Conservation (phyloP, 805 yeast genomes). For the Candida hispaniensis region DNA sequence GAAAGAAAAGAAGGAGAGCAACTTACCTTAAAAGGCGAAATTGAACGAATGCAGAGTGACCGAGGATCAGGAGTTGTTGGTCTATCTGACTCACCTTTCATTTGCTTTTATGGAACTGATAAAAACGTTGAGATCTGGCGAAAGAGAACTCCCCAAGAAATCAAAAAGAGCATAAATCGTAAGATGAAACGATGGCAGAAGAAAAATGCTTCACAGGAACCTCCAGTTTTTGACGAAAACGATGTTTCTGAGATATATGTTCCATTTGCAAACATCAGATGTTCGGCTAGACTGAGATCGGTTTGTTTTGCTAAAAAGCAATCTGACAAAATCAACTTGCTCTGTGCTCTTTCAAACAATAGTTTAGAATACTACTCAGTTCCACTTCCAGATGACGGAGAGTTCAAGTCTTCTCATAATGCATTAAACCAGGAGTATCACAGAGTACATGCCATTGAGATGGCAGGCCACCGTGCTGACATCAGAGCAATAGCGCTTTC, state of each 20-base stretch:
- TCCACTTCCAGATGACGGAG: slow-evolving; percentile 40
- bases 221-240: slow-evolving; percentile 35
- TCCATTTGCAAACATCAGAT: slow-evolving; percentile 56
- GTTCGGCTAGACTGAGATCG: slow-evolving; percentile 44
- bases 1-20: slow-evolving; percentile 38
- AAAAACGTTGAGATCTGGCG: slow-evolving; percentile 71
- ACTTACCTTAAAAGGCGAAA: slow-evolving; percentile 34
- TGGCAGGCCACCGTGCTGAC: slow-evolving; percentile 84
- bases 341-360: slow-evolving; percentile 61
- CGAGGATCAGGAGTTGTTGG: slow-evolving; percentile 56
- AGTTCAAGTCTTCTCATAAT: slow-evolving; percentile 33
- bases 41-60: slow-evolving; percentile 29
- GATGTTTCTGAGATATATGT: slow-evolving; percentile 39
- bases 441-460: slow-evolving; percentile 48
- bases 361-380: slow-evolving; percentile 59
- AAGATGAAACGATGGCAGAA: slow-evolving; percentile 70
- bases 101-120: slow-evolving; percentile 62
- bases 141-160: slow-evolving; percentile 63
- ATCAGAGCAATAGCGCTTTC: slow-evolving; percentile 75
- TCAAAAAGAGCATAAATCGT: slow-evolving; percentile 61
- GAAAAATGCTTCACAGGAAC: slow-evolving; percentile 39
- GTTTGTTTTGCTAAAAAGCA: slow-evolving; percentile 21
- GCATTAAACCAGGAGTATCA: slow-evolving; percentile 30
- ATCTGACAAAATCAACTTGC: slow-evolving; percentile 40
- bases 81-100: slow-evolving; percentile 30